These are phyloP conservation scores for Lablab purpureus DNA, from an alignment of 306 rosid genomes.

Conservation along the genomic window DNA sequence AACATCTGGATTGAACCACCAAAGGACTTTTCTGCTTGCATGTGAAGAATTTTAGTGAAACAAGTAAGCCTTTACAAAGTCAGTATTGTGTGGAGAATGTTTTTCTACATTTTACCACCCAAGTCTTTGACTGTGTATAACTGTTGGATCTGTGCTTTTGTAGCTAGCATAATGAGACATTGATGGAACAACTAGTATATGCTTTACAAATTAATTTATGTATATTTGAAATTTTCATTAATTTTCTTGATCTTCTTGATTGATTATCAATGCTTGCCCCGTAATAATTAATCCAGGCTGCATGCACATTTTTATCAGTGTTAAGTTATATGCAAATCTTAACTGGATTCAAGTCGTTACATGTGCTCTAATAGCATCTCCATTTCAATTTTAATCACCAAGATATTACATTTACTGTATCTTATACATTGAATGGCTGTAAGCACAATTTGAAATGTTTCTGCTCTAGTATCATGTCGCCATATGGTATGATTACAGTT, in stretches of 20 bases:
- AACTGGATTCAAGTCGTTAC: neutral
- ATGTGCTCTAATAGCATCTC: constrained; percentile 12
- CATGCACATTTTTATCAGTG: constrained; percentile 22
- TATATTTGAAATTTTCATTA: neutral
- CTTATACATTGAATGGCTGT: constrained; percentile 5
- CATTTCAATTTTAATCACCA: constrained; percentile 11
- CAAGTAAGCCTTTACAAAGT: constrained; percentile 45
- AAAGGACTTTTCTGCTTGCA: constrained; percentile 53
- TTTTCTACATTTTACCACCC: neutral
- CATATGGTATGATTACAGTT: constrained; percentile 11
- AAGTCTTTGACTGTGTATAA: neutral
- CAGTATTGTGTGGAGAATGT: neutral
- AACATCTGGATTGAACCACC: constrained; percentile 82
- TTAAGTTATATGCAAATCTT: constrained; percentile 31
- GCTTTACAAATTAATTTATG: constrained; percentile 21
- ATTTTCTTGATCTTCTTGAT: neutral
- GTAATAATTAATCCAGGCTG: constrained; percentile 31
- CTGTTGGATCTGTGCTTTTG: constrained; percentile 23
- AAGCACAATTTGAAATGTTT: constrained; percentile 7
- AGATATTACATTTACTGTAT: constrained; percentile 32
- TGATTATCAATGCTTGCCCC: constrained; percentile 12
- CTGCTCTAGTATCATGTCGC: constrained; percentile 2
- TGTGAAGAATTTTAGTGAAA: constrained; percentile 45
- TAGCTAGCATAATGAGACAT: constrained; percentile 20
- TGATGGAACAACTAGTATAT: neutral